Base-by-base conservation (phyloP, 2,329 filamentous ascomycete species). In the Alternaria solani region DNA sequence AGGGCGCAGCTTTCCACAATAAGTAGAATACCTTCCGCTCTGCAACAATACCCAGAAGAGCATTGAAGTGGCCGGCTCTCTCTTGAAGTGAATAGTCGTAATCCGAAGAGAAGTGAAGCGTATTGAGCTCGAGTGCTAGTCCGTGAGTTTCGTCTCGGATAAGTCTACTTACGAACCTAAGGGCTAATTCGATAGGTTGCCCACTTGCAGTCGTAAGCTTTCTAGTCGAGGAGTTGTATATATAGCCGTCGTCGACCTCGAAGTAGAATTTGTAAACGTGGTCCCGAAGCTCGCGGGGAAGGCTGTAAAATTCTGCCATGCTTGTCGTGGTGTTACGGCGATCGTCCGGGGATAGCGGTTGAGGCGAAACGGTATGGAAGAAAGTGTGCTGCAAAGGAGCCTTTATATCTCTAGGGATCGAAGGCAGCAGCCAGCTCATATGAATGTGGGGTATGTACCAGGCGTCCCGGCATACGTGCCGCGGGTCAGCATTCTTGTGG, bases 221-320 rank as follows among this genome's bases (percentile, higher is more conserved):
- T 12, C 18, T 16, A 6, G 43, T 39, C 5, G 51, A 41, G 9
- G 43, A 44, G 7, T 61, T n/a, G 23, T 60, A 55, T 8, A 16
- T 7, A 26, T 65, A 65, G 11, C 63, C 63, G 16, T 34, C 54
- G 2, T 62, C 56, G 11, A 32, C 30, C 8, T 25, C 5, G 12
- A 65, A 3, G 42, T 67, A 67, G 38, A 57, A 39, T 4, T 42
- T 34, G 39, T 67, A 67, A 14, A 67, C 55, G 2, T 38, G 32
- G 43, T 67, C 38, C 5, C 60, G 62, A 11, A 67, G 23, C 34
- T 67, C 64, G 16, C 59, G 55, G 2, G 62, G 62, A 7, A 67
- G 41, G 6, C 11, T 20, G 18, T 5, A 43, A 5, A 38, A 8
- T 16, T n/a, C 34, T n/a, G 34, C 34, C 34, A 38, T 38, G 16